Base-by-base conservation (phyloP, 768 basidiomycete species). In the Russula sp. region DNA sequence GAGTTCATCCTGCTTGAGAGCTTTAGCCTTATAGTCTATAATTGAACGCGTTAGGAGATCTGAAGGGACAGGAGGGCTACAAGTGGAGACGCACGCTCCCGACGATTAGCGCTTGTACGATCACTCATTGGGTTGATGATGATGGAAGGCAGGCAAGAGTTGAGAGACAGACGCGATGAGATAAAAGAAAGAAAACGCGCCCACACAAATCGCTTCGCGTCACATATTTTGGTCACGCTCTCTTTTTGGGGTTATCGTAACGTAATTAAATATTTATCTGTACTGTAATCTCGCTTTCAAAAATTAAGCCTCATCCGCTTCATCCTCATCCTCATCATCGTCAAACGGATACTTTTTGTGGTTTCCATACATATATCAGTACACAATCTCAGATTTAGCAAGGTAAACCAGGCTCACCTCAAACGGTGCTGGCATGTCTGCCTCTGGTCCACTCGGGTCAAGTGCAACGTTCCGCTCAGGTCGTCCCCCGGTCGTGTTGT, bases 1-100 rank as follows among this genome's bases (percentile, higher is more conserved):
- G 70, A 98, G 89, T 75, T 98, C 93, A 64, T 96, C 93, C 70
- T 86, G 87, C 75, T 93, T 94, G 67, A 94, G 79, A 68, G 84
- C 89, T 76, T 94, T 94, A 76, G 84, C 88, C 82, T 96, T 96
- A 80, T 91, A 95, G 71, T 85, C 91, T 94, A 71, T 44, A 66
- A 63, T 71, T 52, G 68, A 55, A 71, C 63, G 73, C 76, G 79
- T 77, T 77, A 80, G 39, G 16, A 51, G 14, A 71, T 75, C 62
- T 52, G 14, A 56, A 14, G 35, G 37, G 14, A 32, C n/a, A 37
- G 20, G 47, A 42, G 34, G 18, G 13, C 4, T 11, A 8, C 35
- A 35, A 20, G 18, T 47, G 48, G 45, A 35, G 37, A 62, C 67
- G 55, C 57, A 68, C 67, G 54, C 34, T 67, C 67, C 16, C 67